A percentile compares a stretch with the other conserved stretches of the same genome.
Evolutionary conservation across 192 early-diverging fungal genomes (phyloP).

Genomic region (Coemansia sp.): DNA sequence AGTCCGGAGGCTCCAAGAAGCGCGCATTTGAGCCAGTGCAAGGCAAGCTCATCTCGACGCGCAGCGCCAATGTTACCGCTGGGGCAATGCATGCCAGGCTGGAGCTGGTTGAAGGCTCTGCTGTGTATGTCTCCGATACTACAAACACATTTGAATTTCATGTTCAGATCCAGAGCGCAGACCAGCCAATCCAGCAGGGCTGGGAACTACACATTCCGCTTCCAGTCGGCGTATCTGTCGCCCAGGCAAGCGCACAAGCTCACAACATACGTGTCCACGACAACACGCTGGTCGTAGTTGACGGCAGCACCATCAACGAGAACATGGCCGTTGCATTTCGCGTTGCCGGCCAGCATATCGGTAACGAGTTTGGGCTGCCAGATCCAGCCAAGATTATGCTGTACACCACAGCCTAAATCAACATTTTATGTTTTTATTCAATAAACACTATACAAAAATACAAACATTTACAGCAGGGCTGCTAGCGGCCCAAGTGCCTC

Average conservation of each 20-base stretch:
- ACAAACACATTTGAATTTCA: neutral
- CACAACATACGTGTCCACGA: neutral
- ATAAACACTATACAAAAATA: neutral
- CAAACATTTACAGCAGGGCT: neutral
- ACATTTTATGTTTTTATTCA: neutral
- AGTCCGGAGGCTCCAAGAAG: conserved; percentile 12
- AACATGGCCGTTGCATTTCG: neutral
- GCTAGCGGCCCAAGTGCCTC: neutral
- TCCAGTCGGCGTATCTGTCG: neutral
- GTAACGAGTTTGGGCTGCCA: conserved; percentile 4
- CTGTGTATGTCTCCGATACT: neutral
- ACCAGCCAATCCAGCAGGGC: conserved; percentile 1
- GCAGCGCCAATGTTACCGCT: neutral
- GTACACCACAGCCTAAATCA: neutral
- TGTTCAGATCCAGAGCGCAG: neutral
- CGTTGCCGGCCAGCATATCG: neutral
- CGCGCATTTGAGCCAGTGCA: neutral
- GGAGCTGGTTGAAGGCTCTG: conserved; percentile 3
- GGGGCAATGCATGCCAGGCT: conserved; percentile 4
- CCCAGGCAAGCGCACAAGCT: neutral
- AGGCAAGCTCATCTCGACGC: neutral
- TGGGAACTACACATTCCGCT: conserved; percentile 7
- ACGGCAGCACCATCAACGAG: neutral
- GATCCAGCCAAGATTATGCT: conserved; percentile 5
- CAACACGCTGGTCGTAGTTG: conserved; percentile 4